These are phyloP conservation scores for Boletus barrowsii DNA, from an alignment of 768 basidiomycete genomes.

Conservation along the genomic window DNA sequence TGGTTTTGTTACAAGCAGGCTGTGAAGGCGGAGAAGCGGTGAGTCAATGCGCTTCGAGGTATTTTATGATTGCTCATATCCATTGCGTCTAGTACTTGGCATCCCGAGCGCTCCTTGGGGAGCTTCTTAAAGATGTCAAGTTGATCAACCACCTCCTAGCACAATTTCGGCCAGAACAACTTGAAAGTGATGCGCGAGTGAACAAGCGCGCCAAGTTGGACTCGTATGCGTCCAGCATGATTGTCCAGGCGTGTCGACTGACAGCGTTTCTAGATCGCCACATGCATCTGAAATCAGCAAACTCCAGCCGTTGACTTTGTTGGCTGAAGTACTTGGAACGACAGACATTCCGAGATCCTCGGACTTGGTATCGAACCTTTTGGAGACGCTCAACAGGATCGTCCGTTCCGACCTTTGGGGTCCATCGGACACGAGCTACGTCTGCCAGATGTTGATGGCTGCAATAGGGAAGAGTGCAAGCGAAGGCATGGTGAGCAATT, in stretches of 20 bases:
- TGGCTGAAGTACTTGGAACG: constrained; percentile 72
- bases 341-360: constrained; percentile 63
- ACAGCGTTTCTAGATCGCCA: constrained; percentile 5
- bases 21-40: constrained; percentile 48
- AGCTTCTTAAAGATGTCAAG: constrained; percentile 46
- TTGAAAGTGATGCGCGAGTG: constrained; percentile 44
- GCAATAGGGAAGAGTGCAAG: constrained; percentile 67
- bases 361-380: constrained; percentile 65
- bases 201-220: constrained; percentile 64
- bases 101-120: constrained; percentile 49
- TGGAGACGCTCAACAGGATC: constrained; percentile 70
- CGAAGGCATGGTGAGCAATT: constrained; percentile 48
- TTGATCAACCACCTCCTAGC: constrained; percentile 54
- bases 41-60: constrained; percentile 14
- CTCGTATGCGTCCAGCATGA: constrained; percentile 46
- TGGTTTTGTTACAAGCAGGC: constrained; percentile 54
- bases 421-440: constrained; percentile 68
- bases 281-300: constrained; percentile 35
- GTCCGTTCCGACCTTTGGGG: constrained; percentile 52
- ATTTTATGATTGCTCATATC: neutral
- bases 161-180: constrained; percentile 44
- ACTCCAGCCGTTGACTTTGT: constrained; percentile 49
- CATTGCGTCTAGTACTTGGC: constrained; percentile 35
- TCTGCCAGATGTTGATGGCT: constrained; percentile 82
- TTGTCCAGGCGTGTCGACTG: neutral